Percentiles rank a stretch among this genome's conserved stretches.
Conservation (phyloP, 345 rosid species). For the Rhizophora apiculata region DNA sequence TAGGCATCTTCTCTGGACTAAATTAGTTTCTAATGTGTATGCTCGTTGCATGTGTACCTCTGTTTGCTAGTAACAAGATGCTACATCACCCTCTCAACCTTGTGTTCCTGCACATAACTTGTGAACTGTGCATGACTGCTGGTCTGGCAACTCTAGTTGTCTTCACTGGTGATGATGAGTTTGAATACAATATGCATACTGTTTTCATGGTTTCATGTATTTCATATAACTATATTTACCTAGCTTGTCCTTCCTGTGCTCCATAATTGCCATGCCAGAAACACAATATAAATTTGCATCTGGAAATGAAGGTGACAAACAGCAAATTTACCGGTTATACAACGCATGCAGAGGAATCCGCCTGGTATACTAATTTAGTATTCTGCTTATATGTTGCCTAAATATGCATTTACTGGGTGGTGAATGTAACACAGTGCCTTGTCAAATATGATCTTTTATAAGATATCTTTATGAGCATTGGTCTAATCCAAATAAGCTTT, state of each 20-base stretch:
- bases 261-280: constrained; percentile 21
- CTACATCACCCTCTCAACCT: no score
- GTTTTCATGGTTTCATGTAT: no score
- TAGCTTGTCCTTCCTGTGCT: no score
- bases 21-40: no score
- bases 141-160: background rate
- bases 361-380: constrained; percentile 28
- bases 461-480: background rate
- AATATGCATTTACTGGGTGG: background rate
- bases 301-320: constrained; percentile 38
- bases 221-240: no score
- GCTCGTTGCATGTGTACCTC: no score
- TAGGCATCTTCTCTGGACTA: background rate
- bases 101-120: background rate
- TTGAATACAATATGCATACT: background rate
- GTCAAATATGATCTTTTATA: background rate
- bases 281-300: constrained; percentile 39
- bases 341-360: constrained; percentile 44
- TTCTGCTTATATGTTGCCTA: constrained; percentile 11
- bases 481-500: background rate
- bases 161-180: background rate
- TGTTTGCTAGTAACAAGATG: no score
- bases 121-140: background rate
- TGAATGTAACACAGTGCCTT: background rate
- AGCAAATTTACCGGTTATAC: constrained; percentile 38